phyloP scores from a whole-genome alignment of 1,139 yeast species.

The Lizanozyma gosingica region DNA sequence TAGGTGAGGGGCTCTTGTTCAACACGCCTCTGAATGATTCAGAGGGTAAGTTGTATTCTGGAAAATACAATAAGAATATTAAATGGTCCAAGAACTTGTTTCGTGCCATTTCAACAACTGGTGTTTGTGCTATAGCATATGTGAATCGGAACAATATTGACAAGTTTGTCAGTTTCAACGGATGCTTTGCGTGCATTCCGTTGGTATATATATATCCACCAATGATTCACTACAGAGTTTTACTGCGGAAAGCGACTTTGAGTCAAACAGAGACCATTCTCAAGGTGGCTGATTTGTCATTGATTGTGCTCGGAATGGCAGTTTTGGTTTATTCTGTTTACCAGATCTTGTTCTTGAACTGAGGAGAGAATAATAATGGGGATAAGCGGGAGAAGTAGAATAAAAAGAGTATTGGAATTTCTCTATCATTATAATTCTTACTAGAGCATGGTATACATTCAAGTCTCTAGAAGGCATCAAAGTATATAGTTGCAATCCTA shows the following conservation, averaged over 20 bases:
- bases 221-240: constrained; percentile 43
- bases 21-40: constrained; percentile 5
- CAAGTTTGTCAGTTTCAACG: constrained; percentile 65
- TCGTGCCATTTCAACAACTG: constrained; percentile 20
- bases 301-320: constrained; percentile 47
- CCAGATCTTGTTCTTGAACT: constrained; percentile 31
- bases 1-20: constrained; percentile 32
- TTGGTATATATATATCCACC: constrained; percentile 81
- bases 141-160: constrained; percentile 62
- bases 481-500: too few relatives aligned
- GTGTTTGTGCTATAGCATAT: constrained; percentile 33
- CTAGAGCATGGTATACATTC: too few relatives aligned
- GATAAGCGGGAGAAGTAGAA: too few relatives aligned
- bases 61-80: constrained; percentile 26
- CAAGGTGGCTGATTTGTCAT: constrained; percentile 31
- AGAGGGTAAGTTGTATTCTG: constrained; percentile 22
- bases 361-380: too few relatives aligned
- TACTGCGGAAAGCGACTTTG: constrained; percentile 16
- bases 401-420: too few relatives aligned
- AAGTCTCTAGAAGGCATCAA: too few relatives aligned
- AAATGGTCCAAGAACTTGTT: constrained; percentile 37
- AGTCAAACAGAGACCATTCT: constrained; percentile 6
- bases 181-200: constrained; percentile 78
- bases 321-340: constrained; percentile 62
- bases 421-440: too few relatives aligned